Evolutionary conservation across 2,329 filamentous ascomycete genomes (phyloP).

Genomic region (Teratosphaeria pseudoeucalypti): DNA sequence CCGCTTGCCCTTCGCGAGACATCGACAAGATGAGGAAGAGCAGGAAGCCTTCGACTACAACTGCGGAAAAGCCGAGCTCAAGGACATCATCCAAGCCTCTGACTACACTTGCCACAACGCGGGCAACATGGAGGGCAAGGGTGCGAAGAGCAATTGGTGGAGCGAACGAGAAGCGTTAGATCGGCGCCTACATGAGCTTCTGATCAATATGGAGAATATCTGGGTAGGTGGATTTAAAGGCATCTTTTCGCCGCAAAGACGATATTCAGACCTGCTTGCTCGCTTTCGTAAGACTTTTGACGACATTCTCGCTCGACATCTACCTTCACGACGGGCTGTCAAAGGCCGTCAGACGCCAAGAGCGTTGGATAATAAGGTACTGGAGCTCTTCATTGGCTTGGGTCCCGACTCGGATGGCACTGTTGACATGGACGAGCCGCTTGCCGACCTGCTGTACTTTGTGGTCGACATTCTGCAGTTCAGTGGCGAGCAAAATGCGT

Average conservation of each 20-base stretch:
- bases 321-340: slow-evolving; percentile 65
- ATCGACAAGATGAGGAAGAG: slow-evolving; percentile 69
- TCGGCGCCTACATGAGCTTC: slow-evolving; percentile 60
- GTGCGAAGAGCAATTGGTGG: slow-evolving; percentile 82
- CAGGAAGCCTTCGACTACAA: slow-evolving; percentile 73
- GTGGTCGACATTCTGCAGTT: slow-evolving; percentile 95
- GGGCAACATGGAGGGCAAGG: slow-evolving; percentile 61
- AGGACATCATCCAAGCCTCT: slow-evolving; percentile 69
- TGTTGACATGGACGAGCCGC: slow-evolving; percentile 69
- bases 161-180: slow-evolving; percentile 72
- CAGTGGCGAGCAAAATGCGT: slow-evolving; percentile 89
- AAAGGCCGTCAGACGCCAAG: slow-evolving; percentile 42
- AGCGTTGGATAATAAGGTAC: slow-evolving; percentile 53
- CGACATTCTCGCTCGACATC: slow-evolving; percentile 66
- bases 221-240: slow-evolving; percentile 95
- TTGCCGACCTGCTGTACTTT: slow-evolving; percentile 93
- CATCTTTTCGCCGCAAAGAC: slow-evolving; percentile 69
- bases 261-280: slow-evolving; percentile 53
- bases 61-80: slow-evolving; percentile 66
- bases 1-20: slow-evolving; percentile 72
- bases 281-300: slow-evolving; percentile 72
- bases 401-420: slow-evolving; percentile 52
- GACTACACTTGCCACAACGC: slow-evolving; percentile 73
- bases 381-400: slow-evolving; percentile 82
- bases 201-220: slow-evolving; percentile 78